A percentile compares a stretch with the other conserved stretches of the same genome.
Evolutionary conservation across 176 grass and related monocot species (phyloP).

Genomic region (Musa troglodytarum): DNA sequence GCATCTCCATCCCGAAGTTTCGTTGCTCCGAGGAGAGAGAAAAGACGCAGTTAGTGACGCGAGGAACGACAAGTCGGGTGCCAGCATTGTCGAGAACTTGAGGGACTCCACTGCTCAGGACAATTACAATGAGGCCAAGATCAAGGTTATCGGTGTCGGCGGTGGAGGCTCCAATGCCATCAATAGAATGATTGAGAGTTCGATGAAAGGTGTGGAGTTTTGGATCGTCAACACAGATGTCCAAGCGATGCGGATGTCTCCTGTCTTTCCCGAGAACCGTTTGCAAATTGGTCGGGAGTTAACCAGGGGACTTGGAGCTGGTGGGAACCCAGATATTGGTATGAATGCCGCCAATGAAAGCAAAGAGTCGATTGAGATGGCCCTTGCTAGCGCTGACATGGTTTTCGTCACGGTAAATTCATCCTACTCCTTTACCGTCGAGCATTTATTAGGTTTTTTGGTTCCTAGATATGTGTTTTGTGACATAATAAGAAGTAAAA

Average conservation of each 20-base stretch:
- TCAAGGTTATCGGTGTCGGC: conserved; percentile 18
- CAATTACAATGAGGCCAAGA: conserved; percentile 10
- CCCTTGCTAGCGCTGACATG: conserved; percentile 13
- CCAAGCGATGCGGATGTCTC: conserved; percentile 18
- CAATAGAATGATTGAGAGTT: conserved; percentile 24
- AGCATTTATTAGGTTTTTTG: background rate
- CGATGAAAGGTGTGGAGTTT: conserved; percentile 20
- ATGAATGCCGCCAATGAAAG: conserved; percentile 20
- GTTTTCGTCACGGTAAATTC: conserved; percentile 18
- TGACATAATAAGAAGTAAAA: too few species aligned
- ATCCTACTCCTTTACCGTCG: background rate
- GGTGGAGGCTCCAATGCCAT: conserved; percentile 17
- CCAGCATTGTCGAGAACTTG: background rate
- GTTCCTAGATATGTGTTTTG: too few species aligned
- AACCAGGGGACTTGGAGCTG: conserved; percentile 13
- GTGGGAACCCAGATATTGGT: conserved; percentile 18
- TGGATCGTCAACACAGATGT: conserved; percentile 23
- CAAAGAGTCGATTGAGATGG: conserved; percentile 13
- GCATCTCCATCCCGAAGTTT: conserved; percentile 11
- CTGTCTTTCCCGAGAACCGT: conserved; percentile 15
- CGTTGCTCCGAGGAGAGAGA: conserved; percentile 14
- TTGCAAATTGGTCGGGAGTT: conserved; percentile 21
- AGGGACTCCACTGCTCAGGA: background rate
- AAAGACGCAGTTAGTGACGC: background rate
- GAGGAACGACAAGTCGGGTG: conserved; percentile 1